A percentile compares a stretch with the other conserved stretches of the same genome.
Conservation (phyloP, 2,329 filamentous ascomycete species). For the Exophiala xenobiotica region DNA sequence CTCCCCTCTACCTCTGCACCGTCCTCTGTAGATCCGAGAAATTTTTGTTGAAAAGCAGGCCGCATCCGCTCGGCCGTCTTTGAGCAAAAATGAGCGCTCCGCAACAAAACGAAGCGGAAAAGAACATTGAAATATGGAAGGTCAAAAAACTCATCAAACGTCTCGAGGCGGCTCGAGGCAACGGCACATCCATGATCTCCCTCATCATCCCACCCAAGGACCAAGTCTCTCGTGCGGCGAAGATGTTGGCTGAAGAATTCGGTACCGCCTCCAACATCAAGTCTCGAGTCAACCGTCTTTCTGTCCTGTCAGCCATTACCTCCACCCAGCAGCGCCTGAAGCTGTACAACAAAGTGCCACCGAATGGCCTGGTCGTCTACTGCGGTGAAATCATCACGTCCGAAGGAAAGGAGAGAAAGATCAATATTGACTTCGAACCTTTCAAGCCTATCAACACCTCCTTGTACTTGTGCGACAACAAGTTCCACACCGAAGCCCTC, state of each 20-base stretch:
- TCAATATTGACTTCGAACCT: constrained; percentile 99
- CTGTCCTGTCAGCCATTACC: constrained; percentile 95
- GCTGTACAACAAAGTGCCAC: constrained; percentile 97
- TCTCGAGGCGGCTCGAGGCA: constrained; percentile 92
- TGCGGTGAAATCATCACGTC: constrained; percentile 99
- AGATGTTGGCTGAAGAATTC: constrained; percentile 99
- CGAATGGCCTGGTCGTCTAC: constrained; percentile 96
- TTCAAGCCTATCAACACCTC: constrained; percentile 99
- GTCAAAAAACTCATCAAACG: constrained; percentile 99
- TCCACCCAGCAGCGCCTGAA: constrained; percentile 99
- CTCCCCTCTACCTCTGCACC: constrained; percentile 3
- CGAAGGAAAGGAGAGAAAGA: constrained; percentile 98
- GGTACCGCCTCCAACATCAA: constrained; percentile 99
- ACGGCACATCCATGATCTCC: constrained; percentile 99
- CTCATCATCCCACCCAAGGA: constrained; percentile 99
- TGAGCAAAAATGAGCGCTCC: constrained; percentile 73
- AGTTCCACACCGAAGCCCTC: constrained; percentile 97
- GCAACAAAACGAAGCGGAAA: constrained; percentile 90
- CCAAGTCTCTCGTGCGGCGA: constrained; percentile 90
- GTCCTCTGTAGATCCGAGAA: constrained; percentile 9
- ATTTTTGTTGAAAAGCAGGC: constrained; percentile 14
- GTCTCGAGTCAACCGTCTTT: constrained; percentile 97
- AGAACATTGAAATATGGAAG: constrained; percentile 88
- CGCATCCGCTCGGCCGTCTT: constrained; percentile 17
- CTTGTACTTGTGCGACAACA: constrained; percentile 99